phyloP scores from a whole-genome alignment of 169 alveolate species.

The Cryptosporidium parvum region DNA sequence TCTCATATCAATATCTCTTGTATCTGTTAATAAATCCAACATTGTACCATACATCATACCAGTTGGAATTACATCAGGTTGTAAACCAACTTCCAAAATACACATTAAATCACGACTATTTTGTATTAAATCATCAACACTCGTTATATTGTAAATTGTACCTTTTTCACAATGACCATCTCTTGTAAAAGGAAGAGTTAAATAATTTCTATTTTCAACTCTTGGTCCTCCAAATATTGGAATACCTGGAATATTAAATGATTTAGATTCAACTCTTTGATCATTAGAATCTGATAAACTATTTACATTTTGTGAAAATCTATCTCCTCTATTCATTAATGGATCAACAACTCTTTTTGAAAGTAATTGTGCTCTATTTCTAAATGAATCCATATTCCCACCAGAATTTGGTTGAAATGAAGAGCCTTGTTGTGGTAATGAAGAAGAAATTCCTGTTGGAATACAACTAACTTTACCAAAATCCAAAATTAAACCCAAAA shows the following conservation, averaged over 20 bases:
- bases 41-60: constrained; percentile 70
- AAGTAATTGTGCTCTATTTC: constrained; percentile 31
- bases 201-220: constrained; percentile 27
- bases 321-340: constrained; percentile 31
- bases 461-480: constrained; percentile 17
- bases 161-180: constrained; percentile 75
- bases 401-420: constrained; percentile 19
- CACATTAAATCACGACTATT: constrained; percentile 71
- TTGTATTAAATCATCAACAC: constrained; percentile 43
- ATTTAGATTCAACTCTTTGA: constrained; percentile 26
- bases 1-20: constrained; percentile 32
- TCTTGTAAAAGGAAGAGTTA: constrained; percentile 48
- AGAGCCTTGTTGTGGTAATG: constrained; percentile 3
- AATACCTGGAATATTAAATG: constrained; percentile 14
- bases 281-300: constrained; percentile 22
- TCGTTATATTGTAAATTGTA: constrained; percentile 59
- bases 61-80: constrained; percentile 41
- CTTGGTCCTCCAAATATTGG: constrained; percentile 58
- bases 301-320: constrained; percentile 4
- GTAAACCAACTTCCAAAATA: constrained; percentile 49
- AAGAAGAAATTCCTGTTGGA: constrained; percentile 10
- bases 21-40: constrained; percentile 54
- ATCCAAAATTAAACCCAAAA: constrained; percentile 8
- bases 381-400: constrained; percentile 16
- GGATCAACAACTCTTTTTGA: constrained; percentile 65